phyloP scores from a whole-genome alignment of 202 grass and related monocot genomes.

The Setaria italica region DNA sequence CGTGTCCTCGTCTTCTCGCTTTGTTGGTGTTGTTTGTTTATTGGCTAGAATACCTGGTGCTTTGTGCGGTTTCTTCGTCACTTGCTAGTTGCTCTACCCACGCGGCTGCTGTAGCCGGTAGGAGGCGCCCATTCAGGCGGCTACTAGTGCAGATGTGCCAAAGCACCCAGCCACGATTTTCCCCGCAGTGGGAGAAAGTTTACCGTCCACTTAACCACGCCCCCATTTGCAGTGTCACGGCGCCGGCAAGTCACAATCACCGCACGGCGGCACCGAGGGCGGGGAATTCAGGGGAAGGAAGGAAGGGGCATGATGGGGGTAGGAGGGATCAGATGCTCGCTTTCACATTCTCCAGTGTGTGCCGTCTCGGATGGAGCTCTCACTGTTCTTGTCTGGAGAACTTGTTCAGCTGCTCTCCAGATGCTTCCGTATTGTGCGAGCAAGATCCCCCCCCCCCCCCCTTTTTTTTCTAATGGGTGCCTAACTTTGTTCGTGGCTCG shows the following conservation, averaged over 20 bases:
- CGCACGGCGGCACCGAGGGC: neutral
- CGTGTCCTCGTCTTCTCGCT: neutral
- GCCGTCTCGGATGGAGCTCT: constrained; percentile 25
- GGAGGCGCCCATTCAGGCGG: constrained; percentile 1
- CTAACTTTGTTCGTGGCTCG: constrained; percentile 1
- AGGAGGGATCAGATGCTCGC: constrained; percentile 52
- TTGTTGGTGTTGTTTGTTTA: constrained; percentile 1
- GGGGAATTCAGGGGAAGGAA: neutral
- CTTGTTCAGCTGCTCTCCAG: neutral
- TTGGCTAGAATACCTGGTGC: constrained; percentile 43
- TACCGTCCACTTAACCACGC: constrained; percentile 27
- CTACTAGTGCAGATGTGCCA: constrained; percentile 38
- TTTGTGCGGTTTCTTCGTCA: constrained; percentile 47
- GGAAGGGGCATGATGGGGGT: neutral
- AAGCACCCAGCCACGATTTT: constrained; percentile 48
- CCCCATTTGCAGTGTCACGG: neutral
- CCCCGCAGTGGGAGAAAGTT: constrained; percentile 27
- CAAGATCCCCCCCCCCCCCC: neutral
- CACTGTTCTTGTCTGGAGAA: constrained; percentile 9
- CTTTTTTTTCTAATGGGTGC: neutral
- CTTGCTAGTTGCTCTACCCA: constrained; percentile 52
- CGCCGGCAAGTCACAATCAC: neutral
- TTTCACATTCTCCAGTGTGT: constrained; percentile 11
- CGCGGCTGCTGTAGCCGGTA: constrained; percentile 13
- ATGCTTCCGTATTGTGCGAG: constrained; percentile 36